These are phyloP conservation scores for Trichoderma sp. DNA, from an alignment of 2,329 filamentous ascomycete species.

Conservation along the genomic window DNA sequence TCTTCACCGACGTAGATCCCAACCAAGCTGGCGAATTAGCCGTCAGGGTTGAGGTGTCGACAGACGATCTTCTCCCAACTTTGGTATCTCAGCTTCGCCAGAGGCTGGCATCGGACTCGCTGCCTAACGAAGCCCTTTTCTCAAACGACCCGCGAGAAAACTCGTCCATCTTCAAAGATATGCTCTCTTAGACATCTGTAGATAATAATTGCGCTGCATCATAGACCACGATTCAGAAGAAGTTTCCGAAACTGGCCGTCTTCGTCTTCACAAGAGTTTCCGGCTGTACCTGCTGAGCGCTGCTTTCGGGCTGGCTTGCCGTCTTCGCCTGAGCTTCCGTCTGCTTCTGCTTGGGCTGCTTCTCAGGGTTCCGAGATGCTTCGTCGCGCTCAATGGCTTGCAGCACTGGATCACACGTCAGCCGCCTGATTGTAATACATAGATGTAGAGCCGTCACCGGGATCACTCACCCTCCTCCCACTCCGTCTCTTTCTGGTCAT, in stretches of 20 bases:
- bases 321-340: slow-evolving; percentile 23
- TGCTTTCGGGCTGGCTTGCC: slow-evolving; percentile 9
- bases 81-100: slow-evolving; percentile 51
- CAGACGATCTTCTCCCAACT: slow-evolving; percentile 55
- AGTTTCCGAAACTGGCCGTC: slow-evolving; percentile 41
- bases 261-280: slow-evolving; percentile 29
- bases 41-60: slow-evolving; percentile 56
- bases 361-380: slow-evolving; percentile 46
- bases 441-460: not conserved
- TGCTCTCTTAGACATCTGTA: slow-evolving; percentile 50
- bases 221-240: slow-evolving; percentile 42
- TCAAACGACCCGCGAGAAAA: slow-evolving; percentile 21
- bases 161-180: slow-evolving; percentile 51
- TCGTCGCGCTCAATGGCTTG: slow-evolving; percentile 65
- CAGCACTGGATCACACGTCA: slow-evolving; percentile 47
- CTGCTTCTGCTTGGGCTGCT: slow-evolving; percentile 36
- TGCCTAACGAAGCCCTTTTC: not conserved
- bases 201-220: slow-evolving; percentile 16
- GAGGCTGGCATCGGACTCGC: slow-evolving; percentile 20
- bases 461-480: slow-evolving; percentile 74
- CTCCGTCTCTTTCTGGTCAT: slow-evolving; percentile 69
- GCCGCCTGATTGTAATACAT: not conserved
- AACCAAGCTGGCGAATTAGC: slow-evolving; percentile 49
- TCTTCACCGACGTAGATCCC: slow-evolving; percentile 58
- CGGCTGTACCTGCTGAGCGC: slow-evolving; percentile 18